Evolutionary conservation across 2,329 filamentous ascomycete species (phyloP).

Genomic region (Didymella pinodella): DNA sequence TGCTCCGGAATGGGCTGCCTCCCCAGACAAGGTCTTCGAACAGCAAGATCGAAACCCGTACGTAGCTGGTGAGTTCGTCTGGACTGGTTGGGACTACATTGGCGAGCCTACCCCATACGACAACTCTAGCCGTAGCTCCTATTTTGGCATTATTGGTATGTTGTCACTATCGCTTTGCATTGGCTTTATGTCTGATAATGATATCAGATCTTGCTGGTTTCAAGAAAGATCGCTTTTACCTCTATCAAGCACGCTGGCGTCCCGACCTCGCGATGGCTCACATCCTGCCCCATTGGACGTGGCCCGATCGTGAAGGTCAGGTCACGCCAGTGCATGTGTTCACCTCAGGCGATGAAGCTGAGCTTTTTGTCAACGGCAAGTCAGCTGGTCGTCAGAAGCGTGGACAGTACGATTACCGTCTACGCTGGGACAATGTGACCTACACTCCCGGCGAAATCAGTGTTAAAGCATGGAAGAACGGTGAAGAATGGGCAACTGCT

Average conservation of each 20-base stretch:
- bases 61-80: conserved; percentile 64
- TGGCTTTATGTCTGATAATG: background rate
- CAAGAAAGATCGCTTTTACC: conserved; percentile 63
- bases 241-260: conserved; percentile 64
- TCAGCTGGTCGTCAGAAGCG: conserved; percentile 55
- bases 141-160: conserved; percentile 61
- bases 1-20: conserved; percentile 56
- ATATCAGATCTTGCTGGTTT: conserved; percentile 62
- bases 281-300: conserved; percentile 65
- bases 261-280: conserved; percentile 58
- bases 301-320: conserved; percentile 58
- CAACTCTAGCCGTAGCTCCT: conserved; percentile 57
- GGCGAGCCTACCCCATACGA: conserved; percentile 62
- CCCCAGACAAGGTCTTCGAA: conserved; percentile 63
- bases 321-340: conserved; percentile 65
- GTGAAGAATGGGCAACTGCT: conserved; percentile 56
- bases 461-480: conserved; percentile 60
- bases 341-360: conserved; percentile 60
- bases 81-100: conserved; percentile 61
- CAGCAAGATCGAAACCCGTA: conserved; percentile 59
- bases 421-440: conserved; percentile 62
- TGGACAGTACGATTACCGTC: conserved; percentile 55
- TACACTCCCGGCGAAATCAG: conserved; percentile 59
- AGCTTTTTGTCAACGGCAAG: conserved; percentile 62
- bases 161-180: background rate